A percentile compares a stretch with the other conserved stretches of the same genome.
Conservation (phyloP, 2,329 filamentous ascomycete species). For the Trichoderma sp. region DNA sequence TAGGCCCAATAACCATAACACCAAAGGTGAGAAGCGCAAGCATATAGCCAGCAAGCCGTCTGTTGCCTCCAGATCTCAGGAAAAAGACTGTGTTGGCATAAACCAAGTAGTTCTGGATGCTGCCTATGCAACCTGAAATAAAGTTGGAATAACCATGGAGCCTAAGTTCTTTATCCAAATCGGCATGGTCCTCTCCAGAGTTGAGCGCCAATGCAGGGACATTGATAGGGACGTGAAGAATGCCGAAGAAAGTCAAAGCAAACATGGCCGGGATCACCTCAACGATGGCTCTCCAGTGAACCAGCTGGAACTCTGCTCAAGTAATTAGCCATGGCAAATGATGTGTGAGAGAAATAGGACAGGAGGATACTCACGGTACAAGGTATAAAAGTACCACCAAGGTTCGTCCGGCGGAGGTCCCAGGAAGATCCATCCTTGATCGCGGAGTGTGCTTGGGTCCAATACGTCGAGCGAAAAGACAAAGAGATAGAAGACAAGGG, state of each 20-base stretch:
- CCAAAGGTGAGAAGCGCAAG: constrained; percentile 79
- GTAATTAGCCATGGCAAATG: neutral
- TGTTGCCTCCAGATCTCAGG: constrained; percentile 88
- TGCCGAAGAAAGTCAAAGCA: constrained; percentile 94
- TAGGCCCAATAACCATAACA: constrained; percentile 83
- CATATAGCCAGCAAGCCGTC: constrained; percentile 81
- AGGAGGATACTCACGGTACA: constrained; percentile 71
- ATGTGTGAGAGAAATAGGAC: neutral
- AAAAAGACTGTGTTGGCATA: constrained; percentile 98
- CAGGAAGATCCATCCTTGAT: constrained; percentile 87
- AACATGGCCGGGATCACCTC: constrained; percentile 93
- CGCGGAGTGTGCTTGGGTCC: constrained; percentile 67
- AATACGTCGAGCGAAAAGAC: constrained; percentile 71
- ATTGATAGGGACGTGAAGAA: constrained; percentile 97
- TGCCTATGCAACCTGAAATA: constrained; percentile 81
- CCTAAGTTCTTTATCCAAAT: constrained; percentile 88
- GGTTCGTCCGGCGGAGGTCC: constrained; percentile 82
- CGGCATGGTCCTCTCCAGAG: constrained; percentile 87
- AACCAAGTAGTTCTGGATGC: constrained; percentile 95
- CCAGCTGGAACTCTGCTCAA: constrained; percentile 70
- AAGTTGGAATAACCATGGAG: constrained; percentile 94
- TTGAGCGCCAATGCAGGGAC: constrained; percentile 91
- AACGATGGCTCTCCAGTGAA: constrained; percentile 82
- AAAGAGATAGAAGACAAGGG: constrained; percentile 76
- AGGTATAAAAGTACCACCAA: constrained; percentile 97